These are phyloP conservation scores for Auriscalpium vulgare DNA, from an alignment of 768 basidiomycete genomes.

Conservation along the genomic window DNA sequence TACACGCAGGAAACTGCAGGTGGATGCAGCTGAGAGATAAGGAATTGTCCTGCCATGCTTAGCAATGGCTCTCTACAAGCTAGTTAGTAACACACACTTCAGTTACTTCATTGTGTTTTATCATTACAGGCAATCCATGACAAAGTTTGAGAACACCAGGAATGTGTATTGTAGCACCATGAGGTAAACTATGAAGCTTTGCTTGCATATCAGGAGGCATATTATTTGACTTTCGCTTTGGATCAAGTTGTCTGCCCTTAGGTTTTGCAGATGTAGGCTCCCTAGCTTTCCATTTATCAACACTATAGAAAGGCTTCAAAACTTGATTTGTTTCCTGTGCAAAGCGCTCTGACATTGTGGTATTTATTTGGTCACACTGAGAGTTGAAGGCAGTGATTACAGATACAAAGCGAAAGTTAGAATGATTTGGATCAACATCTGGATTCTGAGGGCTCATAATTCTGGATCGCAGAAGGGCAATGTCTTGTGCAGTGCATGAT, in stretches of 20 bases:
- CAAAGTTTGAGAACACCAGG: constrained; percentile 15
- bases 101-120: constrained; percentile 17
- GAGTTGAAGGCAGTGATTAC: constrained; percentile 32
- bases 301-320: constrained; percentile 22
- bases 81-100: constrained; percentile 19
- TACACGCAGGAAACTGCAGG: too few relatives aligned
- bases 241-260: not conserved
- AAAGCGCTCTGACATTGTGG: constrained; percentile 24
- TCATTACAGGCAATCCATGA: constrained; percentile 17
- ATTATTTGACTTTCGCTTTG: not conserved
- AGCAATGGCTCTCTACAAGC: too few relatives aligned
- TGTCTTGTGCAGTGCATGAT: constrained; percentile 31
- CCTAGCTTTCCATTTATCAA: not conserved
- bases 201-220: constrained; percentile 2
- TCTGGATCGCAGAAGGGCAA: constrained; percentile 25
- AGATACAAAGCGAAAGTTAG: constrained; percentile 25
- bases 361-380: constrained; percentile 31
- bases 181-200: constrained; percentile 18
- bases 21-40: too few relatives aligned
- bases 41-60: too few relatives aligned
- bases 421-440: constrained; percentile 8
- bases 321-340: constrained; percentile 23
- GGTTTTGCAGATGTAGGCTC: not conserved
- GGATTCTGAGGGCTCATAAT: constrained; percentile 11
- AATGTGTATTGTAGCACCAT: constrained; percentile 9